Base-by-base conservation (phyloP, 139 green algal species). In the Coccomyxa sp. region DNA sequence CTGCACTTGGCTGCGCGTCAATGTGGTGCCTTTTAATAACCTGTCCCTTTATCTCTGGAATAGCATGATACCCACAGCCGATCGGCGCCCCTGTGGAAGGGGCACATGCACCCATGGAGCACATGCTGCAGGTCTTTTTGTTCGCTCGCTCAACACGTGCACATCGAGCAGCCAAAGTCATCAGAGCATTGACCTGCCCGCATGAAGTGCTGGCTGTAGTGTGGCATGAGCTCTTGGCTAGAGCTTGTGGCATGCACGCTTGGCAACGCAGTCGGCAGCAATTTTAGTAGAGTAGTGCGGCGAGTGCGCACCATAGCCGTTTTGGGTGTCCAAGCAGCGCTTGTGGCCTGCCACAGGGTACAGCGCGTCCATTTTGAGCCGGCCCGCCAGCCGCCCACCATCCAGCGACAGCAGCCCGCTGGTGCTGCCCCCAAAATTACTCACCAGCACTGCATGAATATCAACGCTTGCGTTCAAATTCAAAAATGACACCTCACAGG, bases 391-490 rank as follows among this genome's bases (percentile, higher is more conserved):
- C 16, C 76, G 10, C 0, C 93, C 94, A 13, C 87, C 88, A 82
- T 96, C 92, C 25, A 94, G 82, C 25, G 83, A 75, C 10, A 98
- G 87, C 63, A 98, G 88, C n/a, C 25, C 79, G 74, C 87, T 92
- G 32, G 93, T 98, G 14, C 95, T 38, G 25, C 93, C 92, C 17
- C 90, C 83, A 14, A 98, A 90, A 83, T 98, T 98, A 79, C 94
- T 93, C 1, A 92, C 95, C 32, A 98, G 84, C 13, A 90, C 93
- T 94, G 90, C 83, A 86, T 9, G 30, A 0, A 38, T 17, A 10
- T 57, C 15, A 13, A 27, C 66, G 71, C 58, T 32, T 28, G 13
- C 38, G 15, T 58, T 25, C n/a, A 13, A 10, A 23, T 16, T 0
- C 45, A 67, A 71, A 58, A 67, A 4, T 67, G 18, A 45, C 3